Base-by-base conservation (phyloP, 495 filamentous ascomycete species). In the Glutinoglossum americanum region DNA sequence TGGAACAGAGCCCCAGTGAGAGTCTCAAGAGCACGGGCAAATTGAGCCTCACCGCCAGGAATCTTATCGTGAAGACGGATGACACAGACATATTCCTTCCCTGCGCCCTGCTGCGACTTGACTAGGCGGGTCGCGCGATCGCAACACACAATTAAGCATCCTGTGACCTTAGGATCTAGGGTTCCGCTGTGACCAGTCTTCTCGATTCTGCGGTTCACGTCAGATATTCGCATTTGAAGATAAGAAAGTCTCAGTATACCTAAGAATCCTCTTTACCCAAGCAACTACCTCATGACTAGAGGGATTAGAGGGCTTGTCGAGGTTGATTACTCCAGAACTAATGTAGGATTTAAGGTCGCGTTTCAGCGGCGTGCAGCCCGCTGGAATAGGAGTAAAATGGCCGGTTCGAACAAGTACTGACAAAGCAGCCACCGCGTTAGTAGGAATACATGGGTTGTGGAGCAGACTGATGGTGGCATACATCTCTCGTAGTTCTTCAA, bases 181-280 rank as follows among this genome's bases (percentile, higher is more conserved):
- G 92, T 98, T 65, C 92, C 92, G 63, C 86, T 93, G 74, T 98
- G 92, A 58, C 92, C 92, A 56, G 93, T 97, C 73, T 97, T 95
- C 66, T 97, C 89, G 57, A 87, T 82, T 68, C 89, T 92, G 62
- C 10, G 25, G 17, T 51, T 13, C 5, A 53, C 15, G 13, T 45
- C 15, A 28, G 51, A 19, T 7, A 3, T 27, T 19, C 19, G 21
- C 2, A 58, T 23, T 8, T 32, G 15, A 28, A 23, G 9, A 4
- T 9, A 21, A 45, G n/a, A 5, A 56, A 35, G 13, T 3, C 30
- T 6, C 21, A 23, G 49, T 41, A 41, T 79, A 93, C 87, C 86
- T 83, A 49, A 98, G 74, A 62, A 97, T 95, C 57, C 89, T 80
- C 81, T 98, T 98, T 59, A 96, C 82, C 93, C 92, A 98, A 57